Conservation (phyloP, 176 grass and related monocot genomes). For the Sorghum bicolor region DNA sequence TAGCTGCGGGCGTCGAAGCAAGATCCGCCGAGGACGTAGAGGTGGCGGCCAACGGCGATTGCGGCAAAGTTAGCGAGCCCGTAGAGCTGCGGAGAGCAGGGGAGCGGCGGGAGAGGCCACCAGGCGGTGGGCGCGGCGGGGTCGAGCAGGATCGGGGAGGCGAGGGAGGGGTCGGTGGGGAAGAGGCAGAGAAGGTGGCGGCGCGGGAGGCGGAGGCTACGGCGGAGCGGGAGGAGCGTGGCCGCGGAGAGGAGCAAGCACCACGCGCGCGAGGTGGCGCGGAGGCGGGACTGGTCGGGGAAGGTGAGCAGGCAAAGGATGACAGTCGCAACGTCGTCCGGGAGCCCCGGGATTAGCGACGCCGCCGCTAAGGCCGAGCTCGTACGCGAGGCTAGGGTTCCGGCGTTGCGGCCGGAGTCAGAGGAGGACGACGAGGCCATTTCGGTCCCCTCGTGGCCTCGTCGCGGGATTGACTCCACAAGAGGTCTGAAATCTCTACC, state of each 20-base stretch:
- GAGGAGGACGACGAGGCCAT: conserved; percentile 48
- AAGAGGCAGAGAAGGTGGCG: conserved; percentile 75
- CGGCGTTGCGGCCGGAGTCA: conserved; percentile 3
- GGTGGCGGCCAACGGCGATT: conserved; percentile 42
- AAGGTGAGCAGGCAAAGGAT: conserved; percentile 75
- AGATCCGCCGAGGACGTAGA: conserved; percentile 82
- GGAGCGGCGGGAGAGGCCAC: conserved; percentile 62
- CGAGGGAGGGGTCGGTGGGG: conserved; percentile 71
- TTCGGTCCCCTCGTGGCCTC: not conserved
- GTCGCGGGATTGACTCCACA: no score
- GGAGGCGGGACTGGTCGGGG: conserved; percentile 69
- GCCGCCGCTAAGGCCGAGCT: not conserved
- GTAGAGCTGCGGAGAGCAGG: conserved; percentile 68
- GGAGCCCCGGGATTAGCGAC: conserved; percentile 69
- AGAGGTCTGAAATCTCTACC: no score
- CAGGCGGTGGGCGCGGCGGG: conserved; percentile 57
- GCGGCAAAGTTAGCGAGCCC: conserved; percentile 66
- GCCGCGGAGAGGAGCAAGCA: conserved; percentile 53
- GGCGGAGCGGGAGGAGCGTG: conserved; percentile 65
- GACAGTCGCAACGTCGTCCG: conserved; percentile 59
- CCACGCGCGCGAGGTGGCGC: conserved; percentile 66
- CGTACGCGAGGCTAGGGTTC: conserved; percentile 34
- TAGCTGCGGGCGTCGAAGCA: conserved; percentile 80
- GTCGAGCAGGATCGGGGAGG: conserved; percentile 69
- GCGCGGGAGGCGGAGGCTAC: conserved; percentile 54